A percentile compares a stretch with the other conserved stretches of the same genome.
Conservation (phyloP, 345 rosid genomes). For the Brassica nigra region DNA sequence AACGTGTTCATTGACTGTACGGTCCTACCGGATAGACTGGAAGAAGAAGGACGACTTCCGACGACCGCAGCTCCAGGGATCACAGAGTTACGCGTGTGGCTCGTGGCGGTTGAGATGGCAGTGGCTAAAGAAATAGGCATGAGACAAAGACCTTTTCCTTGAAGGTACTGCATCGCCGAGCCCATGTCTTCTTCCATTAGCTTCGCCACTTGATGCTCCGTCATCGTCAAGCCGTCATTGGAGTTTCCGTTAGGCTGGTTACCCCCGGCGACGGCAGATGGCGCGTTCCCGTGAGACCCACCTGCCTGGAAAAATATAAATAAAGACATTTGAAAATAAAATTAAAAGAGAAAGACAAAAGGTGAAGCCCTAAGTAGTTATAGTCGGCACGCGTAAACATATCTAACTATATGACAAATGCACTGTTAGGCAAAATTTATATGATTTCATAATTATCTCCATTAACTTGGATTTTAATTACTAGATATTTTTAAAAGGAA, state of each 20-base stretch:
- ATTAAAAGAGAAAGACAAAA: slow-evolving; percentile 1
- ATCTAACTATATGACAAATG: background rate
- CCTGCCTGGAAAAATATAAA: slow-evolving; percentile 26
- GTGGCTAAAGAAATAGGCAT: slow-evolving; percentile 98
- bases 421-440: background rate
- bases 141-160: slow-evolving; percentile 94
- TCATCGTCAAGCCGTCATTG: slow-evolving; percentile 34
- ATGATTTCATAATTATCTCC: background rate
- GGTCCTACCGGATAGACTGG: slow-evolving; percentile 72
- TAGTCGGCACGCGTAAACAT: slow-evolving; percentile 61
- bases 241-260: slow-evolving; percentile 35
- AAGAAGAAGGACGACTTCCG: slow-evolving; percentile 55
- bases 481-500: background rate
- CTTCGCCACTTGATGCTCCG: slow-evolving; percentile 92
- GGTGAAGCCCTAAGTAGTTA: slow-evolving; percentile 30
- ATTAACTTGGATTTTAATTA: background rate
- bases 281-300: slow-evolving; percentile 37
- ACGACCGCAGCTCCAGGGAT: slow-evolving; percentile 45
- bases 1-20: slow-evolving; percentile 62
- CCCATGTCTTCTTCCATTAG: slow-evolving; percentile 98
- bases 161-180: slow-evolving; percentile 95
- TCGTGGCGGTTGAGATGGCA: slow-evolving; percentile 79
- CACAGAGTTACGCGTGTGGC: slow-evolving; percentile 51
- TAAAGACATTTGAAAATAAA: background rate
- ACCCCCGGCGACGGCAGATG: slow-evolving; percentile 31